Evolutionary conservation across 345 rosid species (phyloP).

Genomic region (Alliaria petiolata): DNA sequence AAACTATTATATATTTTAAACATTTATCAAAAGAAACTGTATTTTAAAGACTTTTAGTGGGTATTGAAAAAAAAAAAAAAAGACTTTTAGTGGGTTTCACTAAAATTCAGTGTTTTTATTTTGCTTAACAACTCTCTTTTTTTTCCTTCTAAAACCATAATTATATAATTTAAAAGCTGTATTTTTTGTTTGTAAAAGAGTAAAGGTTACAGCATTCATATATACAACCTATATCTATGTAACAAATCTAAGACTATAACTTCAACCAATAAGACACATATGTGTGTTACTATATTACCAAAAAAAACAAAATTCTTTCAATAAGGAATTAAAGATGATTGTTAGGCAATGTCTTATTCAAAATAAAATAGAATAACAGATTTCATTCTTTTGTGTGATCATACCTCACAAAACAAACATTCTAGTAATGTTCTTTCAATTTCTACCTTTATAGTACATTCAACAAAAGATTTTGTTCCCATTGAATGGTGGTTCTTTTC

Average conservation of each 20-base stretch:
- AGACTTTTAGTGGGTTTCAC: background rate
- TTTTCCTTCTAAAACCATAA: background rate
- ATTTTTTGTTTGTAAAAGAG: background rate
- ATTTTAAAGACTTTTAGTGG: background rate
- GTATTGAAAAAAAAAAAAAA: background rate
- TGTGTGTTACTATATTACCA: too few relatives aligned
- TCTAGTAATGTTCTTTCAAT: constrained; percentile 24
- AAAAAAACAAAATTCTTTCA: background rate
- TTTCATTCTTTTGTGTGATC: constrained; percentile 30
- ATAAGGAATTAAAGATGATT: background rate
- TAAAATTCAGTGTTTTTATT: background rate
- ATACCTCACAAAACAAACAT: constrained; percentile 29
- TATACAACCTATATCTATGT: too few relatives aligned
- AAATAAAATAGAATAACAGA: constrained; percentile 10
- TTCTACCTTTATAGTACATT: constrained; percentile 34
- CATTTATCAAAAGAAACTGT: background rate
- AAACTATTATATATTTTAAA: too few relatives aligned
- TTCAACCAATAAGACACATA: background rate
- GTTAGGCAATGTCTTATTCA: constrained; percentile 17
- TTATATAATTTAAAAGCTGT: background rate
- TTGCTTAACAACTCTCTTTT: background rate
- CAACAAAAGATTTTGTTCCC: constrained; percentile 36
- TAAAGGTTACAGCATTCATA: background rate
- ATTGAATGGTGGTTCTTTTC: constrained; percentile 36
- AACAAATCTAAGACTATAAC: background rate